A percentile compares a stretch with the other conserved stretches of the same genome.
Conservation (phyloP, 1,284 basidiomycete genomes). For the Apiotrichum porosum region DNA sequence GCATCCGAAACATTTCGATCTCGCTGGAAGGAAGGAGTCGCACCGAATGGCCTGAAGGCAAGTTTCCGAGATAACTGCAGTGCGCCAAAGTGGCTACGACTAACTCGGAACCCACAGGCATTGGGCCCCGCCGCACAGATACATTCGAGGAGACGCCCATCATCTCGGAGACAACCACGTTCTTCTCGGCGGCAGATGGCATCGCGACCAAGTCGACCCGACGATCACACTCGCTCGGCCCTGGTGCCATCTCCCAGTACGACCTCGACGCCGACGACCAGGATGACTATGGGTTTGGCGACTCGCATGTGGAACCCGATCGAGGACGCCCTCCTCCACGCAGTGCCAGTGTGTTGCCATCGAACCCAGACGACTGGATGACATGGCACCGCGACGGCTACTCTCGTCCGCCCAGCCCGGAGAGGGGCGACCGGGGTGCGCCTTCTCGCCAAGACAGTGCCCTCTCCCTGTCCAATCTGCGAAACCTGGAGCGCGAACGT, state of each 20-base stretch:
- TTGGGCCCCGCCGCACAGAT: conserved; percentile 73
- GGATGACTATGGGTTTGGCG: conserved; percentile 38
- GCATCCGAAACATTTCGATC: conserved; percentile 79
- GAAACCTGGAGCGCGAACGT: conserved; percentile 15
- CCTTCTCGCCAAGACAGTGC: conserved; percentile 1
- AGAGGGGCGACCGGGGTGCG: neutral
- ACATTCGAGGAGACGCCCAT: conserved; percentile 74
- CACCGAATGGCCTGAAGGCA: conserved; percentile 82
- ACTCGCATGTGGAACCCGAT: conserved; percentile 16
- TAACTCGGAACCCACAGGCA: too few relatives aligned
- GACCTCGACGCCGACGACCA: conserved; percentile 39
- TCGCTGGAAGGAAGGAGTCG: conserved; percentile 65
- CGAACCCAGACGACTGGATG: conserved; percentile 21
- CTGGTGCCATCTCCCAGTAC: conserved; percentile 53
- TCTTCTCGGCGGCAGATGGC: conserved; percentile 59
- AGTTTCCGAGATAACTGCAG: conserved; percentile 21
- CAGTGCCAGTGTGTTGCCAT: conserved; percentile 37
- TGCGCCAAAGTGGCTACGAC: neutral
- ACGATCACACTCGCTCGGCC: conserved; percentile 73
- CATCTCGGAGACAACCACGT: conserved; percentile 65
- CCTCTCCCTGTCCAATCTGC: neutral
- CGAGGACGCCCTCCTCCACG: conserved; percentile 8
- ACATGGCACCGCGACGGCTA: conserved; percentile 22
- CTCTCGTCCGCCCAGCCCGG: conserved; percentile 14
- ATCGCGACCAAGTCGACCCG: conserved; percentile 35